Evolutionary conservation across 208 protist species (phyloP), one percentile per base, ranked within the genome.

Genomic region (Endotrypanum monterogeii): DNA sequence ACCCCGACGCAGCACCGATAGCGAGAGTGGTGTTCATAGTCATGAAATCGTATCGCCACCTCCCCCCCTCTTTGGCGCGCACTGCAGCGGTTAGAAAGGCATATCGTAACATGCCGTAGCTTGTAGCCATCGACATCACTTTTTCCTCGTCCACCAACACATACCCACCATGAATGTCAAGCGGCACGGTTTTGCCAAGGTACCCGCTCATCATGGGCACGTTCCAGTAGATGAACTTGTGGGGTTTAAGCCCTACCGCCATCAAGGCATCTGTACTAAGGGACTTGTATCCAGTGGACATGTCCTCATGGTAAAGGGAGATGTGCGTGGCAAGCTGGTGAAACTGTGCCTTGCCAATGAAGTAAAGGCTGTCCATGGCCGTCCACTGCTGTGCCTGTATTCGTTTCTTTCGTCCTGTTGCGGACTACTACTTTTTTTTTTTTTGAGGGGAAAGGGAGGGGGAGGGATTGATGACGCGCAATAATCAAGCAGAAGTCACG

Each of bases 271-370:
- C 78, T 55, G 82, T 82, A 56, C 71, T 87, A n/a, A 95, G 73
- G 8, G 61, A 52, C 44, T 78, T 72, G 74, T 89, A 92, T 51
- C 76, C 83, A 4, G 71, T 78, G n/a, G 83, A 85, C 71, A 82
- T 82, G 46, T 93, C 88, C 81, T 93, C 87, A 76, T 87, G 90
- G 71, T 93, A 92, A 52, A 93, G 78, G 14, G 88, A 82, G 67
- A 95, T 84, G 73, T 95, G 90, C 32, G 90, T 95, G 30, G 83
- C 88, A 39, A 91, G 82, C 79, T 95, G 89, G 66, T 93, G 87
- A 66, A 95, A 95, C 82, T 95, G 90, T 39, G 87, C 84, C 76
- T 84, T 85, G 35, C 84, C 82, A 51, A 90, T 83, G 28, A 87
- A 86, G 76, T 89, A 95, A 25, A 95, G 78, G 20, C 84, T 86